Evolutionary conservation across 768 basidiomycete species (phyloP).

Genomic region (Xerocomellus amylosporus): DNA sequence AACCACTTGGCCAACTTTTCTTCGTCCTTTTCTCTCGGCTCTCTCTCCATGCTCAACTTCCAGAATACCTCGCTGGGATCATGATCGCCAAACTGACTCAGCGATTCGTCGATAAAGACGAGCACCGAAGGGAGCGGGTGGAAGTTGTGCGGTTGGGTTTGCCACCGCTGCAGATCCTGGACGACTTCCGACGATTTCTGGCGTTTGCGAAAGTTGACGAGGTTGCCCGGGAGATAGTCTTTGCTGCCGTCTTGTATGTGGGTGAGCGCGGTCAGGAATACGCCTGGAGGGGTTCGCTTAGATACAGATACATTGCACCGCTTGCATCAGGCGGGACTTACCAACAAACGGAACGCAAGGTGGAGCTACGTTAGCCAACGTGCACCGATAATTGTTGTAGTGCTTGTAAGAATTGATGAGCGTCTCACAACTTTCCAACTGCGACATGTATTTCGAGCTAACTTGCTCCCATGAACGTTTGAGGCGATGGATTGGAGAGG

Average conservation of each 20-base stretch:
- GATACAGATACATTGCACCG: neutral
- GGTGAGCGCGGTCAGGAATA: conserved; percentile 56
- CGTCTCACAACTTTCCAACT: conserved; percentile 52
- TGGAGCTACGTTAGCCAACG: conserved; percentile 52
- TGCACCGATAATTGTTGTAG: conserved; percentile 58
- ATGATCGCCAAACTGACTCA: conserved; percentile 36
- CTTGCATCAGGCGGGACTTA: conserved; percentile 26
- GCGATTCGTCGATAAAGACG: conserved; percentile 40
- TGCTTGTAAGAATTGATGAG: conserved; percentile 66
- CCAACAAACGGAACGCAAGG: conserved; percentile 74
- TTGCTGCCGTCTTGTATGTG: conserved; percentile 64
- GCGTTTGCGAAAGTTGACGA: conserved; percentile 61
- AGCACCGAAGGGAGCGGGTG: conserved; percentile 41
- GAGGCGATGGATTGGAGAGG: conserved; percentile 60
- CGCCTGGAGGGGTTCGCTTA: conserved; percentile 37
- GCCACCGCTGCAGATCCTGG: conserved; percentile 56
- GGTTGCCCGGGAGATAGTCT: conserved; percentile 41
- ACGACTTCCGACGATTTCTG: conserved; percentile 53
- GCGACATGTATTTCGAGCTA: conserved; percentile 44
- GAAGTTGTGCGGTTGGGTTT: conserved; percentile 55
- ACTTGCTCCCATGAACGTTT: conserved; percentile 66
- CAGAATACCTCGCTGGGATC: conserved; percentile 39
- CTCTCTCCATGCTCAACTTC: conserved; percentile 47
- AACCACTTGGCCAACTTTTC: conserved; percentile 44
- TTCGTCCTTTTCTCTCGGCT: conserved; percentile 54